phyloP scores from a whole-genome alignment of 805 yeast species.

The Tetrapisispora fleetii region DNA sequence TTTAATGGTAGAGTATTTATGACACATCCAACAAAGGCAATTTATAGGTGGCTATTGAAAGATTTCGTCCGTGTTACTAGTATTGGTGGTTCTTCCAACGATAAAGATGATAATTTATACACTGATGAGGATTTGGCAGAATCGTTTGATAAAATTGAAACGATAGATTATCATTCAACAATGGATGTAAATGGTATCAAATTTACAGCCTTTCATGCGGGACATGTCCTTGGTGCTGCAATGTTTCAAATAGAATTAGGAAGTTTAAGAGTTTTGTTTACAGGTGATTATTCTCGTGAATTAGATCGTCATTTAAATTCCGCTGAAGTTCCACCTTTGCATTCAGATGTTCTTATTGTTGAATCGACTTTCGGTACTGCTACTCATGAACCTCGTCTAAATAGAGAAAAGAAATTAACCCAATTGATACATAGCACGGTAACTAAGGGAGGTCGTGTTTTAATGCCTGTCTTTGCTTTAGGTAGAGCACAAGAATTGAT shows the following conservation, averaged over 20 bases:
- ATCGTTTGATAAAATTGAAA: constrained; percentile 84
- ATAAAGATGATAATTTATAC: constrained; percentile 47
- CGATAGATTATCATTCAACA: constrained; percentile 92
- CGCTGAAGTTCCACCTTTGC: constrained; percentile 83
- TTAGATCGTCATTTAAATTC: constrained; percentile 89
- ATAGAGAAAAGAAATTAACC: constrained; percentile 74
- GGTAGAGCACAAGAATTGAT: constrained; percentile 95
- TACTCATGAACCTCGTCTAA: constrained; percentile 82
- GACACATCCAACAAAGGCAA: constrained; percentile 99
- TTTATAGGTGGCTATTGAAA: constrained; percentile 86
- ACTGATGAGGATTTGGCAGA: constrained; percentile 83
- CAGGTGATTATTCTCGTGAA: constrained; percentile 96
- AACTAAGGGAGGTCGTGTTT: constrained; percentile 79
- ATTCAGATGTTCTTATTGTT: constrained; percentile 84
- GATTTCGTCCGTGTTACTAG: constrained; percentile 89
- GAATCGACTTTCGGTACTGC: constrained; percentile 98
- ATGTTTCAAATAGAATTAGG: constrained; percentile 95
- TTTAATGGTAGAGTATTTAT: constrained; percentile 94
- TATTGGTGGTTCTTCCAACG: constrained; percentile 35
- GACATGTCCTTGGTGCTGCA: constrained; percentile 98
- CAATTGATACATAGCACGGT: constrained; percentile 76
- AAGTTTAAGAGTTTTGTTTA: constrained; percentile 76
- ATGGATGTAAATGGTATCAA: constrained; percentile 88
- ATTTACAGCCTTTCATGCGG: constrained; percentile 98
- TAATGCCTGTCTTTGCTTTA: constrained; percentile 89